A percentile compares a stretch with the other conserved stretches of the same genome.
Conservation (phyloP, 164 flowering plant species). For the Macadamia tetraphylla region DNA sequence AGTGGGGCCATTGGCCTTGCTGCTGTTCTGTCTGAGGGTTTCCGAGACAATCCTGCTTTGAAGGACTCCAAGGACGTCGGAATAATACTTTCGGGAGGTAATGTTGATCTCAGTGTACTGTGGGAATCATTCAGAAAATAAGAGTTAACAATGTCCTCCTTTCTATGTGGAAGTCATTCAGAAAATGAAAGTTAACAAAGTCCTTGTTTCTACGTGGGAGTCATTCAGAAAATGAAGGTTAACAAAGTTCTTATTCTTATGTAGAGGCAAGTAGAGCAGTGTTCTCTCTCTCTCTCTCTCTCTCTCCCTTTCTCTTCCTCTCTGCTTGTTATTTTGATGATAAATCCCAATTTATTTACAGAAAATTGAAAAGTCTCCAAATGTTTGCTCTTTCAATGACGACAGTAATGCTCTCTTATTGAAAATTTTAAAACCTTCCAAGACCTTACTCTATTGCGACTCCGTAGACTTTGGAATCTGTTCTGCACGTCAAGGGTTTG, state of each 20-base stretch:
- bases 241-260: too few relatives aligned
- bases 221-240: background rate
- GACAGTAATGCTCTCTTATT: too few relatives aligned
- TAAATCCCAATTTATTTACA: too few relatives aligned
- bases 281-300: too few relatives aligned
- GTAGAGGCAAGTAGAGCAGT: background rate
- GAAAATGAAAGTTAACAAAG: background rate
- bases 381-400: too few relatives aligned
- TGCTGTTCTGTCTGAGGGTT: conserved; percentile 60
- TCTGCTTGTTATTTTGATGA: too few relatives aligned
- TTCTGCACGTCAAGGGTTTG: too few relatives aligned
- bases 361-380: too few relatives aligned
- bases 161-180: background rate
- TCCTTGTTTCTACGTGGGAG: background rate
- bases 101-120: conserved; percentile 67
- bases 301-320: too few relatives aligned
- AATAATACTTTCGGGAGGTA: conserved; percentile 83
- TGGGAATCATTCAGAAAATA: conserved; percentile 49
- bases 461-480: too few relatives aligned
- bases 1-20: conserved; percentile 97
- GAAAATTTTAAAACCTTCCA: too few relatives aligned
- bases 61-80: conserved; percentile 54
- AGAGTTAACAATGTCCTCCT: background rate
- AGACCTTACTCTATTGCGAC: too few relatives aligned
- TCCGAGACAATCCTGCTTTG: conserved; percentile 53